A percentile compares a stretch with the other conserved stretches of the same genome.
phyloP scores from a whole-genome alignment of 768 basidiomycete species.

The Floccularia luteovirens region DNA sequence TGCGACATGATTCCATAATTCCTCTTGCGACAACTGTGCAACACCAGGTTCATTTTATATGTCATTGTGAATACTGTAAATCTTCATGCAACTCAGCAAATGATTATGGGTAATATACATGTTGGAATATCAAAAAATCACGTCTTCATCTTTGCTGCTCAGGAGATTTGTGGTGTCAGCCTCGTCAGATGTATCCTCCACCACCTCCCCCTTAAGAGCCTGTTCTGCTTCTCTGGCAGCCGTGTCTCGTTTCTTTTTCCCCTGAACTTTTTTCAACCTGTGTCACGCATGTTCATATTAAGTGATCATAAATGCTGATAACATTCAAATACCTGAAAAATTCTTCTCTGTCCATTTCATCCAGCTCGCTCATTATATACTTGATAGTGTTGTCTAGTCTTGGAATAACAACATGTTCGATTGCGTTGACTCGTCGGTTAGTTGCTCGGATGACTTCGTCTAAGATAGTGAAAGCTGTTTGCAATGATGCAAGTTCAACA shows the following conservation, averaged over 20 bases:
- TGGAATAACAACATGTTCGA: conserved; percentile 96
- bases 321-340: conserved; percentile 68
- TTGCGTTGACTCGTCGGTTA: conserved; percentile 96
- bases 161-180: too few relatives aligned
- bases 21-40: not conserved
- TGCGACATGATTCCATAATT: conserved; percentile 30
- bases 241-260: conserved; percentile 88
- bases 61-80: too few relatives aligned
- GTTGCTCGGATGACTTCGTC: conserved; percentile 99
- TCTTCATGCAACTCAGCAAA: not conserved
- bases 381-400: conserved; percentile 95
- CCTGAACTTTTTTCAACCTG: conserved; percentile 94
- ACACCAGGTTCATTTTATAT: too few relatives aligned
- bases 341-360: conserved; percentile 97
- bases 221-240: conserved; percentile 29
- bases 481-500: conserved; percentile 92
- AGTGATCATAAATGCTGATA: not conserved
- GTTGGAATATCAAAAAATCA: conserved; percentile 68
- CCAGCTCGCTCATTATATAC: conserved; percentile 94
- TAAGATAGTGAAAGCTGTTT: conserved; percentile 97
- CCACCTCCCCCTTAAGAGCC: conserved; percentile 21
- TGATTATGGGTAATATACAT: not conserved
- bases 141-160: conserved; percentile 83
- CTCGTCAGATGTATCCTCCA: conserved; percentile 22
- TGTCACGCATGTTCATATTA: conserved; percentile 1